These are phyloP conservation scores for Coemansia sp. DNA, from an alignment of 192 early-diverging fungal species.

Conservation along the genomic window DNA sequence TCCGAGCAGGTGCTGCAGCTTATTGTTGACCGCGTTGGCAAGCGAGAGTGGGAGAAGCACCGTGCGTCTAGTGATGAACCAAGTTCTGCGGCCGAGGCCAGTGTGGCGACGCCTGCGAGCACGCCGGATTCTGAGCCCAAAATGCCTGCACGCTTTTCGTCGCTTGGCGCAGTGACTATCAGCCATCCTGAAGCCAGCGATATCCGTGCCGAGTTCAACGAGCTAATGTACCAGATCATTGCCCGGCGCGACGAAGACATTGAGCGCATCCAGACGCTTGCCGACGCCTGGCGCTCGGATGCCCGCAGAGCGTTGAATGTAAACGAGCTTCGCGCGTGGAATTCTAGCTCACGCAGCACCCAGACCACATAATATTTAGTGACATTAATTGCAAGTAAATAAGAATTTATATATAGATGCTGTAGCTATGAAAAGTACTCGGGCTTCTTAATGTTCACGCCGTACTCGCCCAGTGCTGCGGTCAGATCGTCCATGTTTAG, in stretches of 20 bases:
- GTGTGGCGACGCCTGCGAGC: not conserved
- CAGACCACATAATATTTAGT: constrained; percentile 22
- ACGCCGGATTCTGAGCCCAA: constrained; percentile 1
- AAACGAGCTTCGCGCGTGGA: constrained; percentile 36
- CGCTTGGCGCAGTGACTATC: constrained; percentile 23
- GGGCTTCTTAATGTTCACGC: constrained; percentile 93
- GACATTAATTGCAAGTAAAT: constrained; percentile 2
- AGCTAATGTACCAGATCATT: constrained; percentile 48
- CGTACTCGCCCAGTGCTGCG: constrained; percentile 85
- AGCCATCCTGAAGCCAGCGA: constrained; percentile 52
- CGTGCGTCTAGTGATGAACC: not conserved
- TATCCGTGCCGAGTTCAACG: constrained; percentile 53
- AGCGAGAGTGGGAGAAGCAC: constrained; percentile 26
- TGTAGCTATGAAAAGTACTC: constrained; percentile 76
- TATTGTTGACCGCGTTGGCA: constrained; percentile 44
- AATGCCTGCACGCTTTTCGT: constrained; percentile 21
- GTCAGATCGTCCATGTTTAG: constrained; percentile 92
- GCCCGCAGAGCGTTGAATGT: constrained; percentile 29
- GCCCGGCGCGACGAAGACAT: constrained; percentile 47
- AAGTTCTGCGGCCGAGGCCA: not conserved
- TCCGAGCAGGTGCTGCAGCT: constrained; percentile 37
- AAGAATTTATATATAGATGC: not conserved
- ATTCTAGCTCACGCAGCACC: constrained; percentile 38
- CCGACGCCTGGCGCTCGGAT: constrained; percentile 43
- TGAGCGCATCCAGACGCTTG: constrained; percentile 43